Percentiles rank a stretch among this genome's conserved stretches.
These are phyloP conservation scores for Eremothecium coryli DNA, from an alignment of 1,139 yeast species.

Conservation along the genomic window DNA sequence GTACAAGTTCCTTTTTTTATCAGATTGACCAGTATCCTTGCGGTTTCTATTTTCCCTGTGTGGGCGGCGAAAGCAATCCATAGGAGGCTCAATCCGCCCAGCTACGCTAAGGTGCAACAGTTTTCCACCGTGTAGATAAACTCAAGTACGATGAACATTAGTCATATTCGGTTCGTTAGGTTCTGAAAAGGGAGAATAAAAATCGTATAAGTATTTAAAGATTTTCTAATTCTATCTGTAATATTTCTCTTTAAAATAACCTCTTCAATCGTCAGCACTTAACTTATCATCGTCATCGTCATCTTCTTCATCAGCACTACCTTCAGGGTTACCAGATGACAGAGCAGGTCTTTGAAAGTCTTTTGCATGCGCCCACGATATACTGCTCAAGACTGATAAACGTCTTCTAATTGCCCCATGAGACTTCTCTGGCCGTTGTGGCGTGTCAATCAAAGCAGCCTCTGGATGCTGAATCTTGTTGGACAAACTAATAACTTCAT, in stretches of 20 bases:
- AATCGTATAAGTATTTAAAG: no score
- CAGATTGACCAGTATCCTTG: conserved; percentile 57
- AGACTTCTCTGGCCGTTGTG: conserved; percentile 4
- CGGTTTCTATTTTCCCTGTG: conserved; percentile 75
- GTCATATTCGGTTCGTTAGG: no score
- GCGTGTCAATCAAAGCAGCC: conserved; percentile 17
- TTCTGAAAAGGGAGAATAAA: no score
- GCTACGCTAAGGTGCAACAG: conserved; percentile 92
- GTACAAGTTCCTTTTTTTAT: conserved; percentile 53
- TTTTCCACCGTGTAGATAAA: conserved; percentile 22
- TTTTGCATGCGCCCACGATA: conserved; percentile 75
- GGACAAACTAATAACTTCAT: background rate
- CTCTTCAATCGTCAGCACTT: background rate
- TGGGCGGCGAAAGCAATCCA: conserved; percentile 74
- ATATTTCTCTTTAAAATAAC: background rate
- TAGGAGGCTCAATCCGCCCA: conserved; percentile 80
- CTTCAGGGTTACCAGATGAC: conserved; percentile 8
- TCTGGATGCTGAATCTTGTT: conserved; percentile 13
- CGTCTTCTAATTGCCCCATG: conserved; percentile 17
- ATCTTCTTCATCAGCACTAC: conserved; percentile 4
- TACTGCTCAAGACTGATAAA: conserved; percentile 36
- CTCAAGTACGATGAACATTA: background rate
- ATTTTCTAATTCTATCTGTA: background rate
- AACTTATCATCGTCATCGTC: background rate
- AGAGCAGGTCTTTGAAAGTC: conserved; percentile 65